Evolutionary conservation across 768 basidiomycete genomes (phyloP), one percentile per base, ranked within the genome.

Genomic region (Cubamyces sp.): DNA sequence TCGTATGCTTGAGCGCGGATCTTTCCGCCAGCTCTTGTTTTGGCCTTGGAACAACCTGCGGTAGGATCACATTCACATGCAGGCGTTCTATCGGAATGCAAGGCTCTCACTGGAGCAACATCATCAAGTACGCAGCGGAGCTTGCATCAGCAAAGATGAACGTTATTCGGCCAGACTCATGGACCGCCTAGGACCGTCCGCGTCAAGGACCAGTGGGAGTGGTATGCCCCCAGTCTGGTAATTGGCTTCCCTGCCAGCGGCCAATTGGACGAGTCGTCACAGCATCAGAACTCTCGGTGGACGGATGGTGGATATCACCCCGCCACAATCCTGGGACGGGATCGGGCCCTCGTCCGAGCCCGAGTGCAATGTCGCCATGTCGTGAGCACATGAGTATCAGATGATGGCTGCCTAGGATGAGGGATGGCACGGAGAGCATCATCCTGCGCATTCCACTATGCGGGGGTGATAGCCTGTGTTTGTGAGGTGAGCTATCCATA

Each of bases 321-420:
- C 56, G 46, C 55, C 45, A 46, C 25, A 39, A n/a, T 18, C 23
- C 23, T 21, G 45, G 30, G 15, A 34, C 55, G 54, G 48, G 26
- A 37, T 57, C 55, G 47, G 46, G 19, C 41, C 19, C 23, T 30
- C 21, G 23, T n/a, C 58, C 42, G 58, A 45, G 41, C 49, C 12
- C 28, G 19, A 46, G 7, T 28, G 16, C 25, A 60, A 60, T 52
- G 51, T 47, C 59, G 23, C 40, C 15, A 30, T 42, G 47, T 40
- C 43, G 41, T 19, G 8, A 42, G 60, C 54, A 61, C 53, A 61
- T 61, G 60, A 61, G 60, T 61, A 61, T 61, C 60, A 61, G 60
- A 61, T 61, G 60, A 61, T 55, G 45, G 18, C 25, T 37, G 49
- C 39, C 25, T 26, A 21, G 18, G 37, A 8, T 18, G 46, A 15